phyloP scores from a whole-genome alignment of 108 stramenopile species.

The Skeletonema grethae region DNA sequence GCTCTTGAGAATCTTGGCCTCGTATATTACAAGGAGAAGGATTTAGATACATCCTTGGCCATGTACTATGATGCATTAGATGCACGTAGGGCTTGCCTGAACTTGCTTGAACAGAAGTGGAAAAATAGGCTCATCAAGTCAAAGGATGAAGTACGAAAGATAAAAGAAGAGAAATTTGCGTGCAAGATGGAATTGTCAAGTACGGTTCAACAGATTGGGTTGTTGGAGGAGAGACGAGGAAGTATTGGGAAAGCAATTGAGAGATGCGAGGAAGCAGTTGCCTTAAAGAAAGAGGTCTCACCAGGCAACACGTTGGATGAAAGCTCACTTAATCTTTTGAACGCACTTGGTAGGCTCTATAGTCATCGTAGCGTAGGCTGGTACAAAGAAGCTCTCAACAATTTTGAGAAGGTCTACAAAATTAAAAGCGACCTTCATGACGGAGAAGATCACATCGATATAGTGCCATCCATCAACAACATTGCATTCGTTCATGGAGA shows the following conservation, averaged over 20 bases:
- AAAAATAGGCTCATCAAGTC: slow-evolving; percentile 25
- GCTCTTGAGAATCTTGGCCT: slow-evolving; percentile 50
- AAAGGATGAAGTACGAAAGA: slow-evolving; percentile 28
- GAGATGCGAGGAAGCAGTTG: slow-evolving; percentile 43
- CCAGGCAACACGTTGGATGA: slow-evolving; percentile 26
- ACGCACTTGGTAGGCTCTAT: slow-evolving; percentile 39
- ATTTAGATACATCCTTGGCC: slow-evolving; percentile 29
- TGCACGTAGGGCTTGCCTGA: slow-evolving; percentile 39
- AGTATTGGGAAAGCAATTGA: slow-evolving; percentile 30
- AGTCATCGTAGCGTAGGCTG: slow-evolving; percentile 32
- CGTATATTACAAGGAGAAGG: slow-evolving; percentile 41
- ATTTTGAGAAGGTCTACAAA: background rate
- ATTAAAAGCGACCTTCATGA: slow-evolving; percentile 32
- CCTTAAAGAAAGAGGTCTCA: slow-evolving; percentile 21
- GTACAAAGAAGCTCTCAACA: slow-evolving; percentile 37
- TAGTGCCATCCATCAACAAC: slow-evolving; percentile 47
- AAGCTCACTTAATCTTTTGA: slow-evolving; percentile 27
- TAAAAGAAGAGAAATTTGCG: slow-evolving; percentile 35
- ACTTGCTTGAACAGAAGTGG: slow-evolving; percentile 32
- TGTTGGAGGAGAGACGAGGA: slow-evolving; percentile 36
- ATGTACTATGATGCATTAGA: slow-evolving; percentile 46
- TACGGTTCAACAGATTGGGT: slow-evolving; percentile 34
- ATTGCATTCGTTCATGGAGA: slow-evolving; percentile 36
- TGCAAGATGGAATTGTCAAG: slow-evolving; percentile 34
- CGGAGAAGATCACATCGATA: slow-evolving; percentile 42